A percentile compares a stretch with the other conserved stretches of the same genome.
Conservation (phyloP, 2,329 filamentous ascomycete genomes). For the Elsinoe arachidis region DNA sequence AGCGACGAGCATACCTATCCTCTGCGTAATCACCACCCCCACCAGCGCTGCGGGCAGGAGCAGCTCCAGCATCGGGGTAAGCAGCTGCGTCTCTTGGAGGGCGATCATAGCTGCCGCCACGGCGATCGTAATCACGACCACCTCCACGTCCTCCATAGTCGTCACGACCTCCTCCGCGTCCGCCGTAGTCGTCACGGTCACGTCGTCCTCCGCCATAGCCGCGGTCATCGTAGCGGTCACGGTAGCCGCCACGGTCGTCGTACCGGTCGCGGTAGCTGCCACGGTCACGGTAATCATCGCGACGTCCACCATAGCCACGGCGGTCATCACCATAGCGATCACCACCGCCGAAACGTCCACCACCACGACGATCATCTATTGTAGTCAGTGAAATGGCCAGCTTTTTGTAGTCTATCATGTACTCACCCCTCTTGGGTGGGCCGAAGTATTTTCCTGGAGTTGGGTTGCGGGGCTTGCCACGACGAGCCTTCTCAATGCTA, state of each 20-base stretch:
- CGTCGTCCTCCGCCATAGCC: slow-evolving; percentile 33
- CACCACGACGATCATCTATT: slow-evolving; percentile 20
- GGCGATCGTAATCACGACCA: slow-evolving; percentile 24
- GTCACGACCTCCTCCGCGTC: slow-evolving; percentile 18
- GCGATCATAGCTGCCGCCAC: slow-evolving; percentile 24
- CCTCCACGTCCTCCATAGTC: slow-evolving; percentile 18
- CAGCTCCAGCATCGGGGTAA: slow-evolving; percentile 21
- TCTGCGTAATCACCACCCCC: slow-evolving; percentile 23
- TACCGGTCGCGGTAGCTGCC: slow-evolving; percentile 46
- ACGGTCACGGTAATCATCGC: slow-evolving; percentile 42
- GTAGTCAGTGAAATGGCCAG: slow-evolving; percentile 11
- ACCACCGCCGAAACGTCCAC: slow-evolving; percentile 22
- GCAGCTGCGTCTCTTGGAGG: slow-evolving; percentile 21
- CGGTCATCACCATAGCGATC: slow-evolving; percentile 22
- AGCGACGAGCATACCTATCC: slow-evolving; percentile 23
- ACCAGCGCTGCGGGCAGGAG: slow-evolving; percentile 21
- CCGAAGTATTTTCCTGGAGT: slow-evolving; percentile 99
- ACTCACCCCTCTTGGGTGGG: slow-evolving; percentile 88
- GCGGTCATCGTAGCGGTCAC: slow-evolving; percentile 49
- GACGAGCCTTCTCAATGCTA: slow-evolving; percentile 97
- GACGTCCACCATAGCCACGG: slow-evolving; percentile 17
- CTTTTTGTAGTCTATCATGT: slow-evolving; percentile 19
- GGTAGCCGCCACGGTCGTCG: slow-evolving; percentile 54
- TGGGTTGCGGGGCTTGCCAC: slow-evolving; percentile 86
- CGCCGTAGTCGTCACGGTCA: slow-evolving; percentile 34